Evolutionary conservation across 129 eudicot species (phyloP).

Genomic region (Smallanthus sonchifolius): DNA sequence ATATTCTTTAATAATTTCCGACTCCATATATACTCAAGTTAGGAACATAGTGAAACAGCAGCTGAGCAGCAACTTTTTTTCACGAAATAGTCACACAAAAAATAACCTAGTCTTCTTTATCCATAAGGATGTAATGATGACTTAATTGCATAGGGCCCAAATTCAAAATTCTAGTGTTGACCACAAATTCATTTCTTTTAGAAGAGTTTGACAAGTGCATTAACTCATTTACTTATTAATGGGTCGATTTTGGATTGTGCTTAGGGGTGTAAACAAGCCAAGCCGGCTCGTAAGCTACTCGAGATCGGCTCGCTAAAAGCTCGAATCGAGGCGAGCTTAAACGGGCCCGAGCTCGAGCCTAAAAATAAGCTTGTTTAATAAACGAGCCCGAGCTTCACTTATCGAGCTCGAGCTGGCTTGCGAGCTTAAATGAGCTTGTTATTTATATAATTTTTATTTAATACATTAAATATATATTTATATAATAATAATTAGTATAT

Average conservation of each 20-base stretch:
- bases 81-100: neutral
- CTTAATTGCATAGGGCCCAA: neutral
- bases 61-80: neutral
- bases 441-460: no score
- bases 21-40: neutral
- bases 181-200: neutral
- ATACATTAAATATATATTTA: no score
- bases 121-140: conserved; percentile 1
- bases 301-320: no score
- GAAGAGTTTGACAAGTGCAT: neutral
- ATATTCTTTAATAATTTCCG: conserved; percentile 1
- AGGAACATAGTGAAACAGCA: neutral
- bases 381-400: no score
- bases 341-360: no score
- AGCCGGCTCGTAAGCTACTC: no score
- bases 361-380: no score
- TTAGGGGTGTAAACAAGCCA: no score
- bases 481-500: no score
- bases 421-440: no score
- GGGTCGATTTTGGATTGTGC: neutral
- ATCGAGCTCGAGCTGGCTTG: no score
- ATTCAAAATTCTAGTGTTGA: neutral
- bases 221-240: neutral
- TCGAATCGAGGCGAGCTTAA: no score
- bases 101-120: neutral